Evolutionary conservation across 768 basidiomycete genomes (phyloP).

Genomic region (Grammothele lineata): DNA sequence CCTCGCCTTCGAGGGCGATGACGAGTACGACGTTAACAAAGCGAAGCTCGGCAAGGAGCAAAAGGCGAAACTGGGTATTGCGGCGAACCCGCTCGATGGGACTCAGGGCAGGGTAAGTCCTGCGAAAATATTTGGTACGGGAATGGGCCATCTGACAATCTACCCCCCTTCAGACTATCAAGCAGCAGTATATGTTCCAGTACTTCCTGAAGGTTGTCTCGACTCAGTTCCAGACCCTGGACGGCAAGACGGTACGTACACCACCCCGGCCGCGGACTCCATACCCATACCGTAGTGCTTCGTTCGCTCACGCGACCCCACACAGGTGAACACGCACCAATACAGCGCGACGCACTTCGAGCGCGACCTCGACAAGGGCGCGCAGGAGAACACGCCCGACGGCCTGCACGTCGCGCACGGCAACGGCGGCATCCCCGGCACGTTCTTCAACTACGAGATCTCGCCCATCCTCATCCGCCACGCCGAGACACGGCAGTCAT

Average conservation of each 20-base stretch:
- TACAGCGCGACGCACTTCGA: constrained; percentile 97
- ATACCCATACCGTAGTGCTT: too few relatives aligned
- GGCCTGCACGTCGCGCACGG: constrained; percentile 77
- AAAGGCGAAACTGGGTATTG: constrained; percentile 70
- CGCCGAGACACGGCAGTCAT: constrained; percentile 85
- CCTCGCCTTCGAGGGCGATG: constrained; percentile 78
- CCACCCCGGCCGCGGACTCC: too few relatives aligned
- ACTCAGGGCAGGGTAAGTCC: constrained; percentile 50
- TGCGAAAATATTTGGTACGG: background rate
- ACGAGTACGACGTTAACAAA: constrained; percentile 73
- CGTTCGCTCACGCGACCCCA: too few relatives aligned
- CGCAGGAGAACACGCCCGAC: constrained; percentile 50
- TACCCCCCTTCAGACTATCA: constrained; percentile 50
- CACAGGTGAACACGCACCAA: constrained; percentile 84
- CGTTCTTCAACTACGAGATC: constrained; percentile 93
- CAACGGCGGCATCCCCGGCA: constrained; percentile 72
- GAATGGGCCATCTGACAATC: constrained; percentile 1
- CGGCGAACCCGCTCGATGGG: constrained; percentile 71
- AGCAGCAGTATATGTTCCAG: constrained; percentile 92
- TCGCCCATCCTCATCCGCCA: constrained; percentile 95
- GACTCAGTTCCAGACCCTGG: constrained; percentile 85
- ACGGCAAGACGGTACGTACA: constrained; percentile 60
- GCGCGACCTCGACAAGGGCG: constrained; percentile 73
- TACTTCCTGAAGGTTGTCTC: constrained; percentile 99
- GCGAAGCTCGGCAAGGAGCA: constrained; percentile 55